phyloP scores from a whole-genome alignment of 208 protist species.

The Trypanosoma theileri region DNA sequence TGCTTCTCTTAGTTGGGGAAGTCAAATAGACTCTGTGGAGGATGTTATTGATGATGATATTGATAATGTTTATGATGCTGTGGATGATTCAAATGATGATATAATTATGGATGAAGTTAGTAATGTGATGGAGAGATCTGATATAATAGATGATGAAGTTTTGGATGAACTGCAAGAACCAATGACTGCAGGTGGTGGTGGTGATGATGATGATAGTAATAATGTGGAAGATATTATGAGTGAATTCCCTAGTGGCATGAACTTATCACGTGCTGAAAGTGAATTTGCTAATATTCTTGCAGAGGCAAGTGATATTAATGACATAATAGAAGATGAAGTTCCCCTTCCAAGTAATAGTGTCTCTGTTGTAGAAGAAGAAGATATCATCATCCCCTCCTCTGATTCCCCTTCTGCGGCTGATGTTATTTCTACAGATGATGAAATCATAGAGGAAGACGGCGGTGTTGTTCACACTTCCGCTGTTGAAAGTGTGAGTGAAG shows the following conservation, averaged over 20 bases:
- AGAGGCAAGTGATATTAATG: slow-evolving; percentile 25
- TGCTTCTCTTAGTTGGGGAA: background rate
- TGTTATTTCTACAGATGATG: background rate
- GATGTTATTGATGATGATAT: slow-evolving; percentile 17
- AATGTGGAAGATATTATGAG: slow-evolving; percentile 11
- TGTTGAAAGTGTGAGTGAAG: too few relatives aligned
- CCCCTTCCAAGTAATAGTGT: slow-evolving; percentile 21
- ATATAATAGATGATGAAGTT: slow-evolving; percentile 23
- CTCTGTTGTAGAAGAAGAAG: slow-evolving; percentile 9
- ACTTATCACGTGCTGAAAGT: slow-evolving; percentile 27
- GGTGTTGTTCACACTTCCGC: background rate
- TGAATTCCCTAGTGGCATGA: slow-evolving; percentile 27
- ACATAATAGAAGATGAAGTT: slow-evolving; percentile 18
- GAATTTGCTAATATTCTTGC: slow-evolving; percentile 33
- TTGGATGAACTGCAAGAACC: slow-evolving; percentile 19
- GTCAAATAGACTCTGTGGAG: background rate
- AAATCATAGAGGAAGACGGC: background rate
- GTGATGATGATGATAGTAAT: background rate
- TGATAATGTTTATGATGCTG: slow-evolving; percentile 6
- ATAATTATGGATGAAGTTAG: slow-evolving; percentile 9
- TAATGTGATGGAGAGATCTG: background rate
- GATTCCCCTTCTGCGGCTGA: background rate
- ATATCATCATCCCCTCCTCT: slow-evolving; percentile 5
- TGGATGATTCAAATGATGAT: slow-evolving; percentile 8
- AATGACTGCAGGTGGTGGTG: background rate